These are phyloP conservation scores for Dioscorea dumetorum DNA, from an alignment of 106 monocot genomes.

Conservation along the genomic window DNA sequence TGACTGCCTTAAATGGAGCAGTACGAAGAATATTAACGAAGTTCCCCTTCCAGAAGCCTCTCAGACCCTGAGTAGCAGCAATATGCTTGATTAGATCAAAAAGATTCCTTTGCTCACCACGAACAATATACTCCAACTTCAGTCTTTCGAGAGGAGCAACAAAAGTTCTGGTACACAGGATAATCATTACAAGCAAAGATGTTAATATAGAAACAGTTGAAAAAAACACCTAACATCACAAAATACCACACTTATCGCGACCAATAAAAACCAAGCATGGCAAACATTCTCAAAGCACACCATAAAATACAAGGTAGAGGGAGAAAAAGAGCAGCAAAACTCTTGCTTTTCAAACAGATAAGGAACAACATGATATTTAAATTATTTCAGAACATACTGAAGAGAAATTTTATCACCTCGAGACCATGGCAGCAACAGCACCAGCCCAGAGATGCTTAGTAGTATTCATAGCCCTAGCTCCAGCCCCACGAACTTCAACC, in stretches of 20 bases:
- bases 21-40: conserved; percentile 98
- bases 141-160: conserved; percentile 96
- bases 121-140: conserved; percentile 94
- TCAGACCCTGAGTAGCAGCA: conserved; percentile 66
- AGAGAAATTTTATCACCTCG: conserved; percentile 45
- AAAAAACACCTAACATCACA: neutral
- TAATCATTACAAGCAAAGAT: neutral
- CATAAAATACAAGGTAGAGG: no score
- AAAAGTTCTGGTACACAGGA: conserved; percentile 64
- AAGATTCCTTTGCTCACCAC: conserved; percentile 64
- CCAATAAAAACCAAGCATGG: no score
- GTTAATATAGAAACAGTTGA: neutral
- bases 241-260: neutral
- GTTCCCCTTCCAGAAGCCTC: conserved; percentile 98
- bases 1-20: conserved; percentile 95
- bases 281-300: no score
- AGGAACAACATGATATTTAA: no score
- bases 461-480: conserved; percentile 69
- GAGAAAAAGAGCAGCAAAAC: no score
- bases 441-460: conserved; percentile 97
- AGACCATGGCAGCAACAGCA: conserved; percentile 90
- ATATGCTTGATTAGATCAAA: conserved; percentile 63
- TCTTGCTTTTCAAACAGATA: no score
- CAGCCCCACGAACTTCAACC: conserved; percentile 2
- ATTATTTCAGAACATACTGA: neutral